Conservation (phyloP, 176 grass and related monocot species). For the Saccharum officinarum region DNA sequence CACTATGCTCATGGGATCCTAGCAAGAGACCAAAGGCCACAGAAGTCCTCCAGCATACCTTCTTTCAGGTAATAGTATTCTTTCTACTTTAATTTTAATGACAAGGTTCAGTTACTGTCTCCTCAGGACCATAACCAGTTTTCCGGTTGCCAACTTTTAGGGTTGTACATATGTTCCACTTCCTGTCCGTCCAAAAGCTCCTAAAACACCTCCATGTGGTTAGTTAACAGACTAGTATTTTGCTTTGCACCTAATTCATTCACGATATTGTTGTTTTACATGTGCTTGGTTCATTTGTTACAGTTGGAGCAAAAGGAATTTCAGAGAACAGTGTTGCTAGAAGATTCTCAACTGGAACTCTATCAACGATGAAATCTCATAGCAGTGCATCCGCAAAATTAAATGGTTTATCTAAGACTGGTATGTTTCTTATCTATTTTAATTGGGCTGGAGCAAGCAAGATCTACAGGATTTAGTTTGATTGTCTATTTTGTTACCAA, state of each 20-base stretch:
- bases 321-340: constrained; percentile 43
- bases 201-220: constrained; percentile 90
- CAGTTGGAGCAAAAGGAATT: constrained; percentile 61
- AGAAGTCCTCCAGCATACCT: constrained; percentile 81
- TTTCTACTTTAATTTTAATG: not conserved
- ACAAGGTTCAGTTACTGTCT: not conserved
- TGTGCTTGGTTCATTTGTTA: constrained; percentile 20
- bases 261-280: constrained; percentile 16
- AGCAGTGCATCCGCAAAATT: constrained; percentile 42
- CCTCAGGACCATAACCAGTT: constrained; percentile 4
- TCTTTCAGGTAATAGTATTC: constrained; percentile 69
- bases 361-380: constrained; percentile 47
- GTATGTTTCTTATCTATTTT: constrained; percentile 39
- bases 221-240: constrained; percentile 34
- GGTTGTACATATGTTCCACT: constrained; percentile 49
- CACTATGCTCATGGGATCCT: constrained; percentile 92
- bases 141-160: constrained; percentile 31
- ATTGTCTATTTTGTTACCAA: not conserved
- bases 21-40: constrained; percentile 85
- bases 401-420: constrained; percentile 46
- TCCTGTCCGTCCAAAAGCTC: constrained; percentile 59
- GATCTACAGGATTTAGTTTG: constrained; percentile 1
- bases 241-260: not conserved
- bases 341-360: constrained; percentile 64
- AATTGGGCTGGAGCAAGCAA: not conserved